Evolutionary conservation across 2,329 filamentous ascomycete species (phyloP).

Genomic region (Podosphaera fusca): DNA sequence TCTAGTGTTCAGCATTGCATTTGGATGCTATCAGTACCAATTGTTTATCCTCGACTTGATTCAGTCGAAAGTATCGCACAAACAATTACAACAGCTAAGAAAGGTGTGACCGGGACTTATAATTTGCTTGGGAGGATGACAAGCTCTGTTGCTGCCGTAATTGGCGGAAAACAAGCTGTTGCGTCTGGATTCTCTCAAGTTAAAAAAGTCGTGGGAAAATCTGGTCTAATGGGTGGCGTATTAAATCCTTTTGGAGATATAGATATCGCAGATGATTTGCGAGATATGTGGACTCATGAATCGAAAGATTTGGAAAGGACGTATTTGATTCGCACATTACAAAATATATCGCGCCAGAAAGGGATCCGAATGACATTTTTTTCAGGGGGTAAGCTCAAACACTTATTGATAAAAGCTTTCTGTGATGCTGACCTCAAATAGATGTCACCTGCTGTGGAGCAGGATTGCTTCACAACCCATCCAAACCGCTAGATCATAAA

Average conservation of each 20-base stretch:
- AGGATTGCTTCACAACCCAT: conserved; percentile 80
- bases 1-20: conserved; percentile 90
- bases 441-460: conserved; percentile 80
- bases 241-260: conserved; percentile 92
- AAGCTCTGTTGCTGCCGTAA: conserved; percentile 81
- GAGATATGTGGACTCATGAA: conserved; percentile 96
- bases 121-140: conserved; percentile 91
- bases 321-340: conserved; percentile 84
- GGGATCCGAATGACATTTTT: conserved; percentile 92
- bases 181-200: conserved; percentile 82
- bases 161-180: conserved; percentile 83
- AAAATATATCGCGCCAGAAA: conserved; percentile 88
- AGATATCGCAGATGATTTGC: conserved; percentile 77
- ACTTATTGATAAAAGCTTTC: conserved; percentile 79
- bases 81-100: conserved; percentile 85
- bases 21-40: conserved; percentile 80
- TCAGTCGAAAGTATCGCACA: conserved; percentile 77
- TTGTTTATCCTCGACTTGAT: conserved; percentile 79
- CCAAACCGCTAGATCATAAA: conserved; percentile 81
- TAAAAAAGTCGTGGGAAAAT: conserved; percentile 91
- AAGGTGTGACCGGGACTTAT: conserved; percentile 87
- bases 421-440: conserved; percentile 45
- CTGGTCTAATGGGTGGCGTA: conserved; percentile 83
- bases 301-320: conserved; percentile 93
- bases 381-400: conserved; percentile 44